phyloP scores from a whole-genome alignment of 441 rosid genomes.

The Erodium moschatum region DNA sequence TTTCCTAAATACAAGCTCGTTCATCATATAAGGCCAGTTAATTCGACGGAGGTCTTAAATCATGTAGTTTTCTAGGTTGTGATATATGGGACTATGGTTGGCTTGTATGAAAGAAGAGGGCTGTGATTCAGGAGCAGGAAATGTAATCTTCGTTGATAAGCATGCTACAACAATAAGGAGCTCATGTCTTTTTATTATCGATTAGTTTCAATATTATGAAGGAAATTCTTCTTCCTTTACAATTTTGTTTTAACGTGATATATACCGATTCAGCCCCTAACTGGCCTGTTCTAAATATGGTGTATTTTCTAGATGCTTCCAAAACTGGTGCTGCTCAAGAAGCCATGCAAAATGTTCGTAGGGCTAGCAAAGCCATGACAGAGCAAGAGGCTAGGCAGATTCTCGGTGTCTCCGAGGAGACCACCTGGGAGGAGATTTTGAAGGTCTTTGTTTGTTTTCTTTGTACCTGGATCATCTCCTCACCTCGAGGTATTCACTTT shows the following conservation, averaged over 20 bases:
- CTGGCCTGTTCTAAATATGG: background rate
- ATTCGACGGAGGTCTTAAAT: background rate
- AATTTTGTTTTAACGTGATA: background rate
- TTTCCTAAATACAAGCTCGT: background rate
- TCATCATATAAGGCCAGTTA: background rate
- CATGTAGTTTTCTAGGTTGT: background rate
- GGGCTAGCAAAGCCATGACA: constrained; percentile 60
- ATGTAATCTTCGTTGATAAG: background rate
- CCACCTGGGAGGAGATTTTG: constrained; percentile 73
- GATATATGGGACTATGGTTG: too few species aligned
- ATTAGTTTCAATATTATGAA: background rate
- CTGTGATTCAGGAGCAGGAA: background rate
- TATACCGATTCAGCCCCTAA: background rate
- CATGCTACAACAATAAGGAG: background rate
- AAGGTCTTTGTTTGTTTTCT: constrained; percentile 30
- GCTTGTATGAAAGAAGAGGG: background rate
- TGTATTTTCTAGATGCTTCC: constrained; percentile 55
- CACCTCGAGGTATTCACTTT: too few species aligned
- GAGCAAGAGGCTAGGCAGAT: constrained; percentile 84
- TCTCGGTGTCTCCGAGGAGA: constrained; percentile 63
- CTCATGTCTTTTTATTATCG: background rate
- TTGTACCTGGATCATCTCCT: background rate
- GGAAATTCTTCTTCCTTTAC: background rate
- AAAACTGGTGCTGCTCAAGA: constrained; percentile 77
- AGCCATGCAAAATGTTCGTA: constrained; percentile 53